A percentile compares a stretch with the other conserved stretches of the same genome.
Conservation (phyloP, 345 rosid species). For the Euclidium syriacum region DNA sequence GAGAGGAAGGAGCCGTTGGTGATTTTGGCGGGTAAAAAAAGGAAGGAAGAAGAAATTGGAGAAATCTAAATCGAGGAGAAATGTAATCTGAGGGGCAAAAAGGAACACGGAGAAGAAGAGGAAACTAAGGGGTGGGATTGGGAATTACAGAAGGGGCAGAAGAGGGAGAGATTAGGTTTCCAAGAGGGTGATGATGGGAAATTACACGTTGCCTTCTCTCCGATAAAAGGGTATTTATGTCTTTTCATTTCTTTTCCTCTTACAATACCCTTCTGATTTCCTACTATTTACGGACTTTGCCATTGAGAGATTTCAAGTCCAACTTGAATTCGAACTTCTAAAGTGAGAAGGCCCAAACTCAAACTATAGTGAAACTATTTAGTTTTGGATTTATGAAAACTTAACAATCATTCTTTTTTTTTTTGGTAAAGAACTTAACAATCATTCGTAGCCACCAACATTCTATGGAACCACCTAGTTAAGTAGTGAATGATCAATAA, state of each 20-base stretch:
- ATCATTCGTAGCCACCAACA: too few species aligned
- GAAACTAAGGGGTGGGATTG: constrained; percentile 38
- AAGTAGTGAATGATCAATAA: too few species aligned
- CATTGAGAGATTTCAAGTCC: neutral
- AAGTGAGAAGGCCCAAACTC: constrained; percentile 1
- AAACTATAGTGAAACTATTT: neutral
- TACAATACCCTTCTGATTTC: neutral
- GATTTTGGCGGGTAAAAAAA: constrained; percentile 49
- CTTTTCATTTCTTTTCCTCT: constrained; percentile 9
- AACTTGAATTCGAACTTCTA: neutral
- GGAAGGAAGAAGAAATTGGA: neutral
- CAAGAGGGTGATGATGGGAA: constrained; percentile 29
- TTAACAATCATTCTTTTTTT: too few species aligned
- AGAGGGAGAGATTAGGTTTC: constrained; percentile 47
- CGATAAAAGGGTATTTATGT: constrained; percentile 39
- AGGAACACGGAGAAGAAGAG: constrained; percentile 25
- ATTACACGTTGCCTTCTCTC: constrained; percentile 17
- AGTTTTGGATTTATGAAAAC: neutral
- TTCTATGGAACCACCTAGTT: too few species aligned
- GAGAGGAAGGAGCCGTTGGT: constrained; percentile 24
- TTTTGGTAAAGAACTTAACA: too few species aligned
- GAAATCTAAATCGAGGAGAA: constrained; percentile 2
- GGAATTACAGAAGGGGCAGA: constrained; percentile 58
- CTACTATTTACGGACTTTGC: constrained; percentile 3
- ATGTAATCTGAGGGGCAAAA: constrained; percentile 20